Evolutionary conservation across 2,329 filamentous ascomycete species (phyloP).

Genomic region (Colletotrichum musicola): DNA sequence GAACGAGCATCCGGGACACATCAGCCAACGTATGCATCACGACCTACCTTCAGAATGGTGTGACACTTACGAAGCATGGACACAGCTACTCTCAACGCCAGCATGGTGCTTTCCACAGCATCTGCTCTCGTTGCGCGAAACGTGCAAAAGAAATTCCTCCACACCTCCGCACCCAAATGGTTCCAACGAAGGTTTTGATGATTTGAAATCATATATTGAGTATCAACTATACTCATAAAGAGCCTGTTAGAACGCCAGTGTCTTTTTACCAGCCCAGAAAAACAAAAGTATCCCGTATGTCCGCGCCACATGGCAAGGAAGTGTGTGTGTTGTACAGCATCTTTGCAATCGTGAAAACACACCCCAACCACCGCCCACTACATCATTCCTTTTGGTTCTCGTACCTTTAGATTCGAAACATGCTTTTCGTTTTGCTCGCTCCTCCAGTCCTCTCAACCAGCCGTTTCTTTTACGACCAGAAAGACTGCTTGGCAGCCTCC

Average conservation of each 20-base stretch:
- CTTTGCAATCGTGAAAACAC: slow-evolving; percentile 25
- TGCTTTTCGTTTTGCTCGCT: not conserved
- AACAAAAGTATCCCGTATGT: slow-evolving; percentile 30
- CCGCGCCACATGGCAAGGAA: slow-evolving; percentile 37
- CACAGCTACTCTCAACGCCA: no score
- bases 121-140: slow-evolving; percentile 2
- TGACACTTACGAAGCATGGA: no score
- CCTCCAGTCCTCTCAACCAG: slow-evolving; percentile 15
- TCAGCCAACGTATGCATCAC: no score
- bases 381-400: slow-evolving; percentile 4
- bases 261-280: slow-evolving; percentile 15
- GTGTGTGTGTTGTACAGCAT: slow-evolving; percentile 37
- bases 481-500: slow-evolving; percentile 70
- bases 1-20: no score
- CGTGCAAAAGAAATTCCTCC: slow-evolving; percentile 23
- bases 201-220: slow-evolving; percentile 37
- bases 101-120: slow-evolving; percentile 11
- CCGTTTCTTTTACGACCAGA: slow-evolving; percentile 55
- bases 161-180: slow-evolving; percentile 38
- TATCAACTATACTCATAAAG: slow-evolving; percentile 10
- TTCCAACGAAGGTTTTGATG: slow-evolving; percentile 39
- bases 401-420: slow-evolving; percentile 5
- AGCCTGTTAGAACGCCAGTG: slow-evolving; percentile 28
- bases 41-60: no score
- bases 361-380: not conserved